phyloP scores from a whole-genome alignment of 352 stramenopile species.

The Phytopythium chamaehyphon region DNA sequence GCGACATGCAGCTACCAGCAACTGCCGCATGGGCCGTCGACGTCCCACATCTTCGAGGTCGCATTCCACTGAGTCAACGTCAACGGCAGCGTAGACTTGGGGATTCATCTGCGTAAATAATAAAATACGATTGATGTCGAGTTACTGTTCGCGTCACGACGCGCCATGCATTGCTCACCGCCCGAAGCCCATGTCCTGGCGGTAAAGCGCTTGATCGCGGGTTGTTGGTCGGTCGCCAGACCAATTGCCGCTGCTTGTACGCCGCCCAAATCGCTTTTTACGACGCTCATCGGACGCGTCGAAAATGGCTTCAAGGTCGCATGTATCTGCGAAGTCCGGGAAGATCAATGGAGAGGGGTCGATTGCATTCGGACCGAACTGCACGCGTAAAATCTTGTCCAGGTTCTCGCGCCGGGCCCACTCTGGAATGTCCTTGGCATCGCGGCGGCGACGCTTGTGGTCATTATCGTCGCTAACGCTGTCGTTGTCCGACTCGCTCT shows the following conservation, averaged over 20 bases:
- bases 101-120: slow-evolving; percentile 24
- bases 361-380: slow-evolving; percentile 71
- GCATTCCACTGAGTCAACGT: neutral
- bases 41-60: neutral
- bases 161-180: slow-evolving; percentile 21
- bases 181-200: slow-evolving; percentile 78
- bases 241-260: slow-evolving; percentile 87
- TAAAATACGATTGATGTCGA: slow-evolving; percentile 19
- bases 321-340: slow-evolving; percentile 79
- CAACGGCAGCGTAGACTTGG: slow-evolving; percentile 4
- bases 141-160: slow-evolving; percentile 1
- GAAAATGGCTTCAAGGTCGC: slow-evolving; percentile 83
- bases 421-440: slow-evolving; percentile 73
- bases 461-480: slow-evolving; percentile 40
- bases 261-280: slow-evolving; percentile 72
- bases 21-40: slow-evolving; percentile 4
- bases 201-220: slow-evolving; percentile 76
- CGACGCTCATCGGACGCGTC: slow-evolving; percentile 64
- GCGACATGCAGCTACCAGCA: slow-evolving; percentile 4
- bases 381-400: slow-evolving; percentile 53
- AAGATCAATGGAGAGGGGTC: slow-evolving; percentile 82
- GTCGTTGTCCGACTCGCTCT: slow-evolving; percentile 48
- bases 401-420: slow-evolving; percentile 79
- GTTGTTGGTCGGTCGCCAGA: slow-evolving; percentile 72
- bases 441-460: slow-evolving; percentile 29